Evolutionary conservation across 2,329 filamentous ascomycete species (phyloP).

Genomic region (Curvularia verruculosa): DNA sequence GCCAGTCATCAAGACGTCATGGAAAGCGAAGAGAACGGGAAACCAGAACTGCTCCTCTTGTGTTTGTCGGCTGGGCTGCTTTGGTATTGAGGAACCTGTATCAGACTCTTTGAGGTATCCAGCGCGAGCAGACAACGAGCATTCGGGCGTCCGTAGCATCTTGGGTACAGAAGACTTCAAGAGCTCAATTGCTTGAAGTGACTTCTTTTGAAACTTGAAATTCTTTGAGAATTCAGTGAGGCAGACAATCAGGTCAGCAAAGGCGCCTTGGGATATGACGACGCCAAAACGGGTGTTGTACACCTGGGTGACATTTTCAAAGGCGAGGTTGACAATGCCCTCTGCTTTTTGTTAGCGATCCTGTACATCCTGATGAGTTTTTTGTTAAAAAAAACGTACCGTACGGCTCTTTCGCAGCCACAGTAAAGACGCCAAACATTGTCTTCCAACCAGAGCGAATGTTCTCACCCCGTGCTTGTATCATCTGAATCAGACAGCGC

Average conservation of each 20-base stretch:
- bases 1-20: slow-evolving; percentile 98
- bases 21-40: slow-evolving; percentile 95
- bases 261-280: slow-evolving; percentile 94
- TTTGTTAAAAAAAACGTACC: slow-evolving; percentile 57
- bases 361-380: neutral
- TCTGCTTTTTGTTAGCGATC: slow-evolving; percentile 59
- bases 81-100: slow-evolving; percentile 59
- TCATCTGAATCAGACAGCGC: slow-evolving; percentile 97
- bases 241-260: slow-evolving; percentile 94
- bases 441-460: slow-evolving; percentile 98
- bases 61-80: slow-evolving; percentile 77
- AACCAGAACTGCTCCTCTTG: slow-evolving; percentile 99
- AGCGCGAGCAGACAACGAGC: slow-evolving; percentile 76
- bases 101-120: slow-evolving; percentile 58
- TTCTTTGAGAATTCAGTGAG: slow-evolving; percentile 99
- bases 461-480: slow-evolving; percentile 93
- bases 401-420: slow-evolving; percentile 89
- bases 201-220: slow-evolving; percentile 98
- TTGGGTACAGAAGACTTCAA: slow-evolving; percentile 91
- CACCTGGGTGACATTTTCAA: slow-evolving; percentile 93
- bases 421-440: slow-evolving; percentile 98
- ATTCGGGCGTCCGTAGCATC: slow-evolving; percentile 96
- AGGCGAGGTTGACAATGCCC: slow-evolving; percentile 93
- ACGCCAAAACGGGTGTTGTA: slow-evolving; percentile 96
- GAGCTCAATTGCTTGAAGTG: slow-evolving; percentile 90